Base-by-base conservation (phyloP, 257 asterid species). In the Rauvolfia tetraphylla region DNA sequence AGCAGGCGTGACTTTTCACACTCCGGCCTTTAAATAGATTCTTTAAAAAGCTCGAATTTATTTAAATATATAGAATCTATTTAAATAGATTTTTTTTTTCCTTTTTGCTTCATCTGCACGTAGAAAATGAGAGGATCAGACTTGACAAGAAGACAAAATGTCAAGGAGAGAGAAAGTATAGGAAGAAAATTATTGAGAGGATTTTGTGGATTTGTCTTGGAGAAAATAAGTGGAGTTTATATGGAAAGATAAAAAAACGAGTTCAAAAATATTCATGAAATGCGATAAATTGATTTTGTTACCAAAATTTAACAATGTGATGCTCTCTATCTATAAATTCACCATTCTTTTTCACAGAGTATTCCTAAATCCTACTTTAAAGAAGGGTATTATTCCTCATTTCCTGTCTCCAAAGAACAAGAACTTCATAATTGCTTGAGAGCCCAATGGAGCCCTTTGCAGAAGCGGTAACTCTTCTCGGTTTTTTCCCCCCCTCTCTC, bases 401-500 rank as follows among this genome's bases (percentile, higher is more conserved):
- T 62, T 31, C 7, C 41, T 62, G 6, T 31, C 68, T 17, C 11
- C 44, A 18, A 63, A 63, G 5, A 63, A 63, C 7, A 34, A 5
- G 15, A 49, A 29, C 12, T 25, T 27, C 7, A 1, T 0, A 27
- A 23, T 2, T 13, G n/a, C 36, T 11, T 33, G 31, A 1, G 1
- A 14, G n/a, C 14, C 27, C 54, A 10, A 73, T 73, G 77, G 77
- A 73, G 56, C 77, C 53, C 34, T 25, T 29, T 39, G 69, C 77
- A 23, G 39, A 73, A 17, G 77, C 27, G 77, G 77, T 73, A 41
- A 41, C 44, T 4, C 5, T 41, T 41, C 44, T 1, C 8, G 44
- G 0, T n/a, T 41, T 9, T n/a, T n/a, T n/a, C n/a, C n/a, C n/a
- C n/a, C n/a, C 44, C 51, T 11, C 10, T 13, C 29, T 61, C 29